These are phyloP conservation scores for Boletus barrowsii DNA, from an alignment of 768 basidiomycete species.

Conservation along the genomic window DNA sequence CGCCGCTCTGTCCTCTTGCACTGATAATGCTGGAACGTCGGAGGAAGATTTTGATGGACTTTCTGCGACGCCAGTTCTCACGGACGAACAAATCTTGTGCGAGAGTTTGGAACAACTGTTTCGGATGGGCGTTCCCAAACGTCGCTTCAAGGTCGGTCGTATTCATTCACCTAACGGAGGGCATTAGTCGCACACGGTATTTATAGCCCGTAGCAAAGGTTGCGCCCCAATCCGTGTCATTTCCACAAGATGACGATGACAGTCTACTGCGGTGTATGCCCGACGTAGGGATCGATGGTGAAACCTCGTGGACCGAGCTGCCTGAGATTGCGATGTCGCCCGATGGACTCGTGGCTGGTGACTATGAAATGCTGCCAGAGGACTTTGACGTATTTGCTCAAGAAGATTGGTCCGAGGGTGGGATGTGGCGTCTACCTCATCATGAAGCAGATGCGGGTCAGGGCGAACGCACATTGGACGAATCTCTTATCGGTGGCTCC, in stretches of 20 bases:
- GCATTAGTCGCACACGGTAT: conserved; percentile 1
- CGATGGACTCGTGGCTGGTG: neutral
- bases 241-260: conserved; percentile 22
- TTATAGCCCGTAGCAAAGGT: conserved; percentile 16
- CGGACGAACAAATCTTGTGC: conserved; percentile 38
- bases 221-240: conserved; percentile 3
- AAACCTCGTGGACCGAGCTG: conserved; percentile 16
- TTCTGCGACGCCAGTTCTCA: conserved; percentile 15
- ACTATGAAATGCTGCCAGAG: conserved; percentile 3
- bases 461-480: conserved; percentile 10
- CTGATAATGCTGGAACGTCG: conserved; percentile 6
- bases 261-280: conserved; percentile 14
- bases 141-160: conserved; percentile 46
- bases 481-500: conserved; percentile 25
- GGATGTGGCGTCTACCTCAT: conserved; percentile 8
- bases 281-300: conserved; percentile 2
- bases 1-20: conserved; percentile 26
- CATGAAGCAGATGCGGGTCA: conserved; percentile 3
- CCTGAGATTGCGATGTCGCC: conserved; percentile 9
- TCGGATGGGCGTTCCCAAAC: conserved; percentile 38
- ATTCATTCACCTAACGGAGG: conserved; percentile 1
- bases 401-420: conserved; percentile 16
- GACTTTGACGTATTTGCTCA: conserved; percentile 15
- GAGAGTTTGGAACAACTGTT: conserved; percentile 45
- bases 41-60: conserved; percentile 13